Base-by-base conservation (phyloP, 805 yeast genomes). In the Debaryomyces castellii region DNA sequence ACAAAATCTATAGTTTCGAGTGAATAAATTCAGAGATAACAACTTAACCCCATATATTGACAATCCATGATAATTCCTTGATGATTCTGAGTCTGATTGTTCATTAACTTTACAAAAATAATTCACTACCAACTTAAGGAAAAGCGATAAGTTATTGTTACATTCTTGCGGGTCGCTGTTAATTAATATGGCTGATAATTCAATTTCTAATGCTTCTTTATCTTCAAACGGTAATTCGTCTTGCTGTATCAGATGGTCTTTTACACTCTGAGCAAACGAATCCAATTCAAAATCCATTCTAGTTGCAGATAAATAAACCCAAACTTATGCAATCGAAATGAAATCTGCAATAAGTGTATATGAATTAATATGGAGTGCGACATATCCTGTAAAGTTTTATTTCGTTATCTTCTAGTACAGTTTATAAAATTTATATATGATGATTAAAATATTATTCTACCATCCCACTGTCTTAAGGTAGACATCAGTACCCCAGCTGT, bases 401-500 rank as follows among this genome's bases (percentile, higher is more conserved):
- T 30, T 14, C 34, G 18, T 30, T 16, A 30, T 30, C 34, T 30
- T 12, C 33, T 4, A 28, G 14, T 28, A 14, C n/a, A 28, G n/a
- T 12, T n/a, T n/a, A n/a, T n/a, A n/a, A n/a, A 6, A 28, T 33
- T 17, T 20, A 33, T 33, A 9, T 33, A 33, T 33, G n/a, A 4
- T 18, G 16, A 8, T 10, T 14, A 17, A 6, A 33, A 18, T 5
- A 14, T 33, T 4, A n/a, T 3, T 18, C 23, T 35, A 37, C 18
- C 24, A 37, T 9, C 40, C 40, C n/a, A 37, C 40, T n/a, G 40
- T 67, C 55, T 71, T 71, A 41, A 72, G 47, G 48, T 72, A 72
- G 7, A 71, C 71, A 46, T 72, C 77, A 2, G 77, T 72, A 2
- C 77, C 77, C 74, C 74, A 71, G 20, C 75, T 76, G 49, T 64